Conservation (phyloP, 2,329 filamentous ascomycete species). For the Colletotrichum orchidophilum region DNA sequence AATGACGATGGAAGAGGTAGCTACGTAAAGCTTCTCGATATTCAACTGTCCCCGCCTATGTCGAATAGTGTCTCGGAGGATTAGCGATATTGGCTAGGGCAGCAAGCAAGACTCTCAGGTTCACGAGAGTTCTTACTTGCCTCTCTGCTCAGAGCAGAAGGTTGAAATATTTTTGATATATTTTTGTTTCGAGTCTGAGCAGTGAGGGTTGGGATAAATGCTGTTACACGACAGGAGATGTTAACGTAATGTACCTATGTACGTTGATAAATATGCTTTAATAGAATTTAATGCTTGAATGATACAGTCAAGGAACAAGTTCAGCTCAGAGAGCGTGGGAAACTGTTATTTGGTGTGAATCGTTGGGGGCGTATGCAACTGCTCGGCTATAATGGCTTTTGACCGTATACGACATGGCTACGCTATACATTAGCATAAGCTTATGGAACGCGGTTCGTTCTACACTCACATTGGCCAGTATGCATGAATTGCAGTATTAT, state of each 20-base stretch:
- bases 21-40: not conserved
- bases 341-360: not conserved
- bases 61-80: not conserved
- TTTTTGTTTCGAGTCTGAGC: too few relatives aligned
- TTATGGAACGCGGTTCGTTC: too few relatives aligned
- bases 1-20: not conserved
- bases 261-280: not conserved
- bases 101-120: not conserved
- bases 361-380: not conserved
- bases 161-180: not conserved
- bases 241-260: not conserved
- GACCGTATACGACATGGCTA: constrained; percentile 30
- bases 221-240: not conserved
- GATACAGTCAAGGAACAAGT: not conserved
- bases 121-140: not conserved
- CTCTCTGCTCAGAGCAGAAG: too few relatives aligned
- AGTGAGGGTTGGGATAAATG: not conserved
- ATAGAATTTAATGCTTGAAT: not conserved
- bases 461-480: constrained; percentile 30
- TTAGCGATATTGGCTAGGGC: not conserved
- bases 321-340: not conserved
- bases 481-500: constrained; percentile 38
- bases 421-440: not conserved
- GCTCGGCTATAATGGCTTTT: constrained; percentile 3
- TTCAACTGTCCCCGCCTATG: not conserved